phyloP scores from a whole-genome alignment of 2,329 filamentous ascomycete species.

The Conoideocrella luteorostrata region DNA sequence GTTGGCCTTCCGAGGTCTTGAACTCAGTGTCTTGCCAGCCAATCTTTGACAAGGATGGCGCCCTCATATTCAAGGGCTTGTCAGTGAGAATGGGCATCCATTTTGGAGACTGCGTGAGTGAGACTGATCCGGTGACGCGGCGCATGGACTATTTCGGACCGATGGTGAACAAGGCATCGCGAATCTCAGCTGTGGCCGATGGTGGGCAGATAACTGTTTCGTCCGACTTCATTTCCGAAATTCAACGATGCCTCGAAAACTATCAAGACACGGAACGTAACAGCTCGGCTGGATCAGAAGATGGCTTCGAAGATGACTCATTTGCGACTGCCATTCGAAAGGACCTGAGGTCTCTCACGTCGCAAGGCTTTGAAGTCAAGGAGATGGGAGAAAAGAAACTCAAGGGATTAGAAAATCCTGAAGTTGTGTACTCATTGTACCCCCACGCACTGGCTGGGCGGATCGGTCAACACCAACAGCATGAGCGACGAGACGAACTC shows the following conservation, averaged over 20 bases:
- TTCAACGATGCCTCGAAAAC: conserved; percentile 81
- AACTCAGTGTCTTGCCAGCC: conserved; percentile 80
- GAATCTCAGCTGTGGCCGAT: conserved; percentile 90
- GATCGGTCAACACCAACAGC: conserved; percentile 59
- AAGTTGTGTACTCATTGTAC: conserved; percentile 92
- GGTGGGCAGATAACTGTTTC: conserved; percentile 96
- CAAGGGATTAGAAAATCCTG: conserved; percentile 95
- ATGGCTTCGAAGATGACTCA: conserved; percentile 63
- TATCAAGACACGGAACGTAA: conserved; percentile 79
- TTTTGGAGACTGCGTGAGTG: conserved; percentile 89
- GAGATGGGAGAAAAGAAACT: conserved; percentile 92
- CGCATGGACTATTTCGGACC: conserved; percentile 99
- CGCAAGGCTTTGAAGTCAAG: conserved; percentile 93
- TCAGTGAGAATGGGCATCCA: conserved; percentile 98
- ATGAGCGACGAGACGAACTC: conserved; percentile 37
- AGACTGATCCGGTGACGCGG: conserved; percentile 90
- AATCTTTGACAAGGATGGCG: conserved; percentile 74
- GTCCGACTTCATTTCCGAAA: conserved; percentile 93
- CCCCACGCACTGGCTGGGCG: conserved; percentile 81
- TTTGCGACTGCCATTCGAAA: conserved; percentile 73
- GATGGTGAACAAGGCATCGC: conserved; percentile 96
- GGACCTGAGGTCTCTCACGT: conserved; percentile 79
- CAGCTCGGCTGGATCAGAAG: conserved; percentile 62
- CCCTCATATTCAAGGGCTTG: conserved; percentile 85
- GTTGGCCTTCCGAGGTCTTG: conserved; percentile 90